Conservation (phyloP, 2,329 filamentous ascomycete genomes). For the Fusarium pseudoanthophilum region DNA sequence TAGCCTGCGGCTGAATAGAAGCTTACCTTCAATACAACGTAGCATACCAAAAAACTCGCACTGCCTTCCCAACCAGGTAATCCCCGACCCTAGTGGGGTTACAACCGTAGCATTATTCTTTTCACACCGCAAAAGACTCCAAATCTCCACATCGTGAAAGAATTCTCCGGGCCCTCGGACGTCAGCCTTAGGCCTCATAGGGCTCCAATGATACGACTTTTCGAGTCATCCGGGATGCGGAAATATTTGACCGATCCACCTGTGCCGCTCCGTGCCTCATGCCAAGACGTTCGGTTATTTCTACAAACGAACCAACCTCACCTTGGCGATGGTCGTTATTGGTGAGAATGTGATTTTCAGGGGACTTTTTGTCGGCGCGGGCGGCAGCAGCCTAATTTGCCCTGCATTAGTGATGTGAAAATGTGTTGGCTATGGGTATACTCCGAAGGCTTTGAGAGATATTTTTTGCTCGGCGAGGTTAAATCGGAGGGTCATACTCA, state of each 20-base stretch:
- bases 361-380: neutral
- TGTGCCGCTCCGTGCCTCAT: neutral
- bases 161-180: neutral
- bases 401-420: neutral
- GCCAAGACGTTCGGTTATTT: neutral
- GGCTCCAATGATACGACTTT: neutral
- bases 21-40: neutral
- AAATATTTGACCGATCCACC: neutral
- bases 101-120: neutral
- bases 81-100: neutral
- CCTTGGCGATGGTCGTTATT: neutral
- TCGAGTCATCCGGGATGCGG: neutral
- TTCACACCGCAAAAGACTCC: neutral
- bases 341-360: neutral
- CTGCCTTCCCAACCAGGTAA: neutral
- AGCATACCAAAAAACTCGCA: neutral
- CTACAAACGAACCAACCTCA: neutral
- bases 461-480: neutral
- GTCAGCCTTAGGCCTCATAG: neutral
- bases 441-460: neutral
- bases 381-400: neutral
- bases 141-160: neutral
- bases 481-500: neutral
- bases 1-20: neutral
- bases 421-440: too few relatives aligned